Evolutionary conservation across 2,329 filamentous ascomycete species (phyloP).

Genomic region (Beauveria medogensis): DNA sequence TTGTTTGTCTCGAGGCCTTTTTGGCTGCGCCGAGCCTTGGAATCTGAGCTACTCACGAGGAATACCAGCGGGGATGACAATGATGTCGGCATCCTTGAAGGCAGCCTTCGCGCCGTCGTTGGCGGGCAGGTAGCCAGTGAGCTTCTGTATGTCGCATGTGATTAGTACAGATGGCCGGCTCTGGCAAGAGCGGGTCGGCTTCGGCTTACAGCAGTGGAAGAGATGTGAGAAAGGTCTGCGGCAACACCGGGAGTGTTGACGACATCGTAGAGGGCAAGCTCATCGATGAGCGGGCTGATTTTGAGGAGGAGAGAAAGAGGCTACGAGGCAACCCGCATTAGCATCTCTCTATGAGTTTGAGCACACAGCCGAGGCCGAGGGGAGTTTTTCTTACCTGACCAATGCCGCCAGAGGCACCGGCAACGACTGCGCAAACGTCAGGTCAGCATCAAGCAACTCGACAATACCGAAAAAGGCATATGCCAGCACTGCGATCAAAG

Average conservation of each 20-base stretch:
- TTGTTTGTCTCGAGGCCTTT: not conserved
- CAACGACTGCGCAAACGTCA: conserved; percentile 54
- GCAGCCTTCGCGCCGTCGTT: conserved; percentile 80
- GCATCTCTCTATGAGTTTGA: not conserved
- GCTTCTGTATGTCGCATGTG: conserved; percentile 48
- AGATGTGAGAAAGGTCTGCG: conserved; percentile 95
- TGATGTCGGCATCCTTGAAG: conserved; percentile 87
- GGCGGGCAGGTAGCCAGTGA: conserved; percentile 79
- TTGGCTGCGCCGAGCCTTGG: not conserved
- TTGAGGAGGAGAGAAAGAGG: conserved; percentile 95
- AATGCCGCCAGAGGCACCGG: conserved; percentile 96
- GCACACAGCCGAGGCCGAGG: not conserved
- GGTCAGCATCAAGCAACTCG: conserved; percentile 4
- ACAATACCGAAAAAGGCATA: not conserved
- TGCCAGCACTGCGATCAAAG: not conserved
- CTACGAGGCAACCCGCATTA: conserved; percentile 36
- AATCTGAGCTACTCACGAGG: conserved; percentile 59
- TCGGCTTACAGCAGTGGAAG: conserved; percentile 64
- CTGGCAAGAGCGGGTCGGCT: conserved; percentile 19
- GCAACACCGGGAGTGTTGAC: conserved; percentile 97
- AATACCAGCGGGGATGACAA: conserved; percentile 96
- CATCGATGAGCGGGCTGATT: conserved; percentile 76
- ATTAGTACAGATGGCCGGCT: not conserved
- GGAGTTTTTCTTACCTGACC: conserved; percentile 61
- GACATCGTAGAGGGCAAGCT: conserved; percentile 97